Conservation (phyloP, 192 early-diverging fungal genomes). For the Helicostylum pulchrum region DNA sequence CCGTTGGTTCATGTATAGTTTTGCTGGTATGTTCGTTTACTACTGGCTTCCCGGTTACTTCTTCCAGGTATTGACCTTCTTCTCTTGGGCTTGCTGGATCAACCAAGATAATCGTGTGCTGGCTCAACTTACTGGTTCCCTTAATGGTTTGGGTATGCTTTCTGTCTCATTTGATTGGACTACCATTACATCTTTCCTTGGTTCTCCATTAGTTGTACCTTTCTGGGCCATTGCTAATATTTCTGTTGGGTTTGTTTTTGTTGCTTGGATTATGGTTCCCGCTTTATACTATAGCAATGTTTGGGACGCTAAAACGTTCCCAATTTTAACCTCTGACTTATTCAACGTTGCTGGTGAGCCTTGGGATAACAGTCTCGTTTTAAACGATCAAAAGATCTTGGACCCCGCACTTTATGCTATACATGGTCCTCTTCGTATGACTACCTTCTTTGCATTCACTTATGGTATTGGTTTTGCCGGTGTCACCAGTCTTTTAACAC, state of each 20-base stretch:
- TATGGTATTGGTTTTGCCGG: constrained; percentile 56
- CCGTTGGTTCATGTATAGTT: constrained; percentile 59
- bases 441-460: constrained; percentile 47
- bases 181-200: constrained; percentile 39
- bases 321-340: constrained; percentile 39
- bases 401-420: constrained; percentile 41
- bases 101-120: constrained; percentile 38
- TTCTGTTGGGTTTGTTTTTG: constrained; percentile 45
- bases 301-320: constrained; percentile 43
- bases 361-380: constrained; percentile 35
- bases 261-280: constrained; percentile 52
- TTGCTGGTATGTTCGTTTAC: constrained; percentile 48
- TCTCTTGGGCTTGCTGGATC: constrained; percentile 56
- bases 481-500: constrained; percentile 51
- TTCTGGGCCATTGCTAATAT: constrained; percentile 52
- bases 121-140: constrained; percentile 43
- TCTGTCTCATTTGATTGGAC: constrained; percentile 63
- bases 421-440: constrained; percentile 47
- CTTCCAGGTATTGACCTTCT: constrained; percentile 44
- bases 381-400: constrained; percentile 36
- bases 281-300: constrained; percentile 48
- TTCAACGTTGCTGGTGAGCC: constrained; percentile 34
- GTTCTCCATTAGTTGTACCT: constrained; percentile 35
- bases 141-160: constrained; percentile 51
- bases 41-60: constrained; percentile 59